Evolutionary conservation across 2,329 filamentous ascomycete species (phyloP).

Genomic region (Fusarium cicatricum): DNA sequence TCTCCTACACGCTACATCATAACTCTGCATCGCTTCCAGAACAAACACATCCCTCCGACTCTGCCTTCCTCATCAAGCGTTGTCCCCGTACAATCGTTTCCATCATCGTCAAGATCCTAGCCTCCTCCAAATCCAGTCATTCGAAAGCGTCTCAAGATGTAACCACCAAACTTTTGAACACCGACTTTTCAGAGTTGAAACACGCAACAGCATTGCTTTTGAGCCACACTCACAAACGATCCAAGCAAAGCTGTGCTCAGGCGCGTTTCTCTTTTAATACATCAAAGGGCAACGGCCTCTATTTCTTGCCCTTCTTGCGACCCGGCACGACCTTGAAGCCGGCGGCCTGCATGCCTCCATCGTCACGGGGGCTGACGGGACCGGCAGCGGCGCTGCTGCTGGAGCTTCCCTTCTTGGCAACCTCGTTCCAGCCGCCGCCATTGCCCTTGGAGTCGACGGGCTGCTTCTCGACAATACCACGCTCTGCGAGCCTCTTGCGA

Average conservation of each 20-base stretch:
- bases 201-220: neutral
- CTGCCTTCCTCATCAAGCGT: constrained; percentile 12
- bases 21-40: constrained; percentile 9
- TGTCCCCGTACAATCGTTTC: constrained; percentile 2
- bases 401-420: constrained; percentile 86
- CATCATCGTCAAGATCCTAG: neutral
- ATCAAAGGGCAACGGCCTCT: constrained; percentile 35
- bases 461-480: constrained; percentile 83
- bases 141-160: neutral
- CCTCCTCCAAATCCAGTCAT: neutral
- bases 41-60: constrained; percentile 7
- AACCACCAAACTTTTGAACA: neutral
- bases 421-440: constrained; percentile 89
- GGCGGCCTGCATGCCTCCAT: constrained; percentile 56
- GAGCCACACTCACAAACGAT: neutral
- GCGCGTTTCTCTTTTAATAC: constrained; percentile 13
- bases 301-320: constrained; percentile 92
- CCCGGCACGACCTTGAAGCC: constrained; percentile 90
- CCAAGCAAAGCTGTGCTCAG: neutral
- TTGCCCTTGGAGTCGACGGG: constrained; percentile 58
- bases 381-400: constrained; percentile 37
- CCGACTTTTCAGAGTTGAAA: neutral
- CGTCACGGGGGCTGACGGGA: constrained; percentile 52
- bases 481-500: constrained; percentile 91
- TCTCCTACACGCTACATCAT: constrained; percentile 20